Conservation (phyloP, 1,284 basidiomycete species). For the Papiliotrema flavescens region DNA sequence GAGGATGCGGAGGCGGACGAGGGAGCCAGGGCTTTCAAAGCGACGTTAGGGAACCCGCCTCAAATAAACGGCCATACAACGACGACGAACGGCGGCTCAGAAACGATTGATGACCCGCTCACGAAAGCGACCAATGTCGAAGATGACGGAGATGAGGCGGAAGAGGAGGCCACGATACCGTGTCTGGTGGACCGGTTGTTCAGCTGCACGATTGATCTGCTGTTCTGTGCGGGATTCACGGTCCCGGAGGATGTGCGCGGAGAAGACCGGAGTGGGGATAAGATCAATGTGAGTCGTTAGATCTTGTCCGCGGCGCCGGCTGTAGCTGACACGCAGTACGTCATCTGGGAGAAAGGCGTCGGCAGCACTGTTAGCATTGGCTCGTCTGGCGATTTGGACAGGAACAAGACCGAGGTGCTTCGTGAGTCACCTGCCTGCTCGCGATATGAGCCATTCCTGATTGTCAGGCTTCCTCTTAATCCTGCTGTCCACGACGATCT, state of each 20-base stretch:
- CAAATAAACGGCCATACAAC: constrained; percentile 18
- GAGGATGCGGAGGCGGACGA: constrained; percentile 59
- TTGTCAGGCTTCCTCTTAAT: constrained; percentile 62
- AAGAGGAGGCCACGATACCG: constrained; percentile 55
- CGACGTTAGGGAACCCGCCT: constrained; percentile 31
- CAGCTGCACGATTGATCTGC: constrained; percentile 69
- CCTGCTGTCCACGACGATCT: constrained; percentile 81
- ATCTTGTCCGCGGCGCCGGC: constrained; percentile 26
- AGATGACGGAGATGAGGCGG: constrained; percentile 11
- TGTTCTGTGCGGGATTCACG: constrained; percentile 89
- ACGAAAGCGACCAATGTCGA: constrained; percentile 16
- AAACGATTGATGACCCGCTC: constrained; percentile 22
- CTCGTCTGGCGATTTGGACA: constrained; percentile 63
- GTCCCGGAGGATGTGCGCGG: constrained; percentile 69
- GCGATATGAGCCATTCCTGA: too few species aligned
- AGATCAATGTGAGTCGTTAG: constrained; percentile 64
- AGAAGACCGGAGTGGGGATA: constrained; percentile 61
- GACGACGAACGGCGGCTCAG: constrained; percentile 3
- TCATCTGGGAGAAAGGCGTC: constrained; percentile 79
- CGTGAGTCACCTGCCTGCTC: constrained; percentile 51
- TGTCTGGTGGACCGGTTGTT: constrained; percentile 76
- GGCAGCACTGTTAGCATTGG: constrained; percentile 74
- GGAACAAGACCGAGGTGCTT: constrained; percentile 78
- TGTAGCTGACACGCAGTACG: constrained; percentile 33
- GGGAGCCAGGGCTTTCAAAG: constrained; percentile 55